Base-by-base conservation (phyloP, 2,329 filamentous ascomycete genomes). In the Fonsecaea pugnacius region DNA sequence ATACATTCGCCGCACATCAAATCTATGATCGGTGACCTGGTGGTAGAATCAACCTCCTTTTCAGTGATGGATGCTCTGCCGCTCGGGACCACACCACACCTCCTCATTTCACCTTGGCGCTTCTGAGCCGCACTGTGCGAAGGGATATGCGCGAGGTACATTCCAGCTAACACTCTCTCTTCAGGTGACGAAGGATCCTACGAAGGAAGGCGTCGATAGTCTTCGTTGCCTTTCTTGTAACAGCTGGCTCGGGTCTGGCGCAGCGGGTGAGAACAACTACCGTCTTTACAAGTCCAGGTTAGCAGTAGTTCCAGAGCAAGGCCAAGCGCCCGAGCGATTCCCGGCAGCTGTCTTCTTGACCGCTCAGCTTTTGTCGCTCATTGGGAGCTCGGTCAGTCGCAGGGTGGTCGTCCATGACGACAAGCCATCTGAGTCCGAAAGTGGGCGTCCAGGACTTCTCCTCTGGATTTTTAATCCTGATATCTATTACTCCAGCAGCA, bases 401-500 rank as follows among this genome's bases (percentile, higher is more conserved):
- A 83, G 84, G 69, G 87, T 88, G 66, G 77, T 83, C 33, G 75
- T 87, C 9, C 79, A 81, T 65, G 71, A 68, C 50, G 74, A 72
- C 10, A 69, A 72, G 46, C 30, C 51, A 58, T 46, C 58, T 36
- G 60, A 65, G 6, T n/a, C 48, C 6, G 48, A 62, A 18, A 30
- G 21, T 36, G 40, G 32, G 8, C 18, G 18, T 35, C 58, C 27
- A 60, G 60, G 62, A 48, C 63, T 71, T 27, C 48, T 61, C 55
- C 46, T 87, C 32, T 88, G 85, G 86, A 77, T 85, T 60, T 88
- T 88, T 74, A 85, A 86, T 7, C 84, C 85, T 0, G 82, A 86
- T 63, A 77, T 88, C 46, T 79, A 79, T 57, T 84, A 86, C 67
- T 85, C 85, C 1, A 83, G 79, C 9, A 81, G 80, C 18, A 66